A percentile compares a stretch with the other conserved stretches of the same genome.
These are phyloP conservation scores for Paramecium caudatum DNA, from an alignment of 73 alveolate species.

Conservation along the genomic window DNA sequence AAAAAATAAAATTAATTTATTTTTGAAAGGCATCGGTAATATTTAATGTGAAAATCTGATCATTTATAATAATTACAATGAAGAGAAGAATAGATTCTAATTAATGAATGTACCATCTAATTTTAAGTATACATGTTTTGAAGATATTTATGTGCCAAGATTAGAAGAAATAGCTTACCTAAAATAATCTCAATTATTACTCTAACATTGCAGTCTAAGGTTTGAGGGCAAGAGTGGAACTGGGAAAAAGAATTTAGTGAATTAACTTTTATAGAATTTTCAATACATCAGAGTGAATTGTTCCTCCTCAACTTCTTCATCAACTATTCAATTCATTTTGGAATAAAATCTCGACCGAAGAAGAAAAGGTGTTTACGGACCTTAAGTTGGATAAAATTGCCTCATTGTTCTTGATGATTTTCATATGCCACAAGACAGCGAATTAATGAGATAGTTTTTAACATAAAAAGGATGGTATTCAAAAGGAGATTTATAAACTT, in stretches of 20 bases:
- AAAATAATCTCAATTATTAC: not conserved
- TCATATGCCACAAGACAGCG: constrained; percentile 96
- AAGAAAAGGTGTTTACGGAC: constrained; percentile 90
- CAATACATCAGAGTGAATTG: not conserved
- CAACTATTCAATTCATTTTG: not conserved
- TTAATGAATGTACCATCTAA: not conserved
- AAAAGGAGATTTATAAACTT: not conserved
- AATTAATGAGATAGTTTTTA: constrained; percentile 96
- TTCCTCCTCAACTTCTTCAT: not conserved
- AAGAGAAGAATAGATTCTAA: constrained; percentile 21
- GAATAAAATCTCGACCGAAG: constrained; percentile 61
- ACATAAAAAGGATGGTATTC: constrained; percentile 98
- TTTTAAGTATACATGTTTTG: not conserved
- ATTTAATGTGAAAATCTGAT: not conserved
- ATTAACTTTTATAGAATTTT: constrained; percentile 10
- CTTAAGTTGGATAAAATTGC: constrained; percentile 89
- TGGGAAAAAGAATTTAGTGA: not conserved
- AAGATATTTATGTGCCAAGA: constrained; percentile 28
- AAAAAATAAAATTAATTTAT: not conserved
- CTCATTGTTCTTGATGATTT: constrained; percentile 95
- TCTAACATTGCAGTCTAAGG: not conserved
- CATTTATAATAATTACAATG: constrained; percentile 11
- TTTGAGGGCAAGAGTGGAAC: constrained; percentile 34
- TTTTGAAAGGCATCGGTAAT: not conserved
- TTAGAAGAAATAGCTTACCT: constrained; percentile 17